Conservation (phyloP, 1,139 yeast species). For the Barnettozyma hawaiiensis region DNA sequence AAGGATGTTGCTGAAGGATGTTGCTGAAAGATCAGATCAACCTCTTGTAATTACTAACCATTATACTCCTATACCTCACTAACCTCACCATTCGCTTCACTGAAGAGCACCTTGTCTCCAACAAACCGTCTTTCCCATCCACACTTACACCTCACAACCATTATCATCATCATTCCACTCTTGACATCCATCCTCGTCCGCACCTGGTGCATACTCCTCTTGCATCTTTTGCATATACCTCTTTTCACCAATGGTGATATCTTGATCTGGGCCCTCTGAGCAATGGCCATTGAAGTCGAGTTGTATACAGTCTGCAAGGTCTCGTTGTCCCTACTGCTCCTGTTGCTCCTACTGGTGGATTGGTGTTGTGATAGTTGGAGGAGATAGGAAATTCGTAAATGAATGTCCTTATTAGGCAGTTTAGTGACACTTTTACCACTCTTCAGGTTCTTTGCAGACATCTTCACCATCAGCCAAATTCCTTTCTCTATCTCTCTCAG, state of each 20-base stretch:
- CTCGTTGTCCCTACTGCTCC: no score
- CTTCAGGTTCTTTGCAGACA: background rate
- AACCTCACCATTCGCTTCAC: constrained; percentile 10
- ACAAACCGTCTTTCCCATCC: constrained; percentile 36
- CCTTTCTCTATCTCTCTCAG: no score
- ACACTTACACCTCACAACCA: constrained; percentile 34
- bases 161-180: constrained; percentile 28
- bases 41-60: no score
- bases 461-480: background rate
- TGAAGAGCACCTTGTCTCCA: constrained; percentile 29
- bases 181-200: constrained; percentile 19
- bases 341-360: no score
- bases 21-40: no score
- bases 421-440: background rate
- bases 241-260: constrained; percentile 58
- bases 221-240: constrained; percentile 55
- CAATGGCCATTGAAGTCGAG: constrained; percentile 41
- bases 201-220: constrained; percentile 34
- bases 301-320: constrained; percentile 45
- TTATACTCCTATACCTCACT: background rate
- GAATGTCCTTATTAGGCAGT: constrained; percentile 3
- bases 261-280: constrained; percentile 59
- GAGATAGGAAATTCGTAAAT: constrained; percentile 6
- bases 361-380: constrained; percentile 16
- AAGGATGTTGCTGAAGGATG: no score